phyloP scores from a whole-genome alignment of 257 asterid species.

The Thymus mandschuricus region DNA sequence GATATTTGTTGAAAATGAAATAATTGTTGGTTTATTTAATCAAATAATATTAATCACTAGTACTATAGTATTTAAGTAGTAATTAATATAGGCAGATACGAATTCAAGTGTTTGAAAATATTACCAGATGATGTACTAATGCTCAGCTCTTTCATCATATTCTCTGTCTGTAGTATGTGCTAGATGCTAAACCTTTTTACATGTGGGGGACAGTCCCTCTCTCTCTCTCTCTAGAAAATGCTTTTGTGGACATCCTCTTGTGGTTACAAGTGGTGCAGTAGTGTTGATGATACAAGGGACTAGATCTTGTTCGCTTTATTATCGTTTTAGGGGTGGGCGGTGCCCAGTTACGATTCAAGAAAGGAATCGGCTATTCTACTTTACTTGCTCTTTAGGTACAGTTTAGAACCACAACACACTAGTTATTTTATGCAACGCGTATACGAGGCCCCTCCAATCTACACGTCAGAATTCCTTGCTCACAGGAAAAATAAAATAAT shows the following conservation, averaged over 20 bases:
- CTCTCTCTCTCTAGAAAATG: conserved; percentile 12
- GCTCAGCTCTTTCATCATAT: conserved; percentile 10
- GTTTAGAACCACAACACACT: no score
- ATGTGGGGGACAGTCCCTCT: conserved; percentile 22
- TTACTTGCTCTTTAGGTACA: conserved; percentile 19
- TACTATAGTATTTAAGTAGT: not conserved
- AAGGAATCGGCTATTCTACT: conserved; percentile 40
- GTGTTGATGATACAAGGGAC: conserved; percentile 18
- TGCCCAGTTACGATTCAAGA: conserved; percentile 31
- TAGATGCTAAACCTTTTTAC: conserved; percentile 4
- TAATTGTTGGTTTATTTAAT: not conserved
- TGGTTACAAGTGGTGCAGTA: conserved; percentile 20
- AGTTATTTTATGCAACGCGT: not conserved
- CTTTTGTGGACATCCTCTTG: not conserved
- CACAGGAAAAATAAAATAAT: no score
- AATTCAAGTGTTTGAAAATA: not conserved
- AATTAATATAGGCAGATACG: not conserved
- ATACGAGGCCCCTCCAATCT: not conserved
- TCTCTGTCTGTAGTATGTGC: not conserved
- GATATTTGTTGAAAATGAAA: not conserved
- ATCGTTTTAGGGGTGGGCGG: conserved; percentile 18
- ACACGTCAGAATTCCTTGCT: not conserved
- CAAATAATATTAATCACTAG: no score
- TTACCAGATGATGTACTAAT: not conserved
- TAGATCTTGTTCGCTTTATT: conserved; percentile 20